Base-by-base conservation (phyloP, 140 eudicot species). In the Erigeron philadelphicus region DNA sequence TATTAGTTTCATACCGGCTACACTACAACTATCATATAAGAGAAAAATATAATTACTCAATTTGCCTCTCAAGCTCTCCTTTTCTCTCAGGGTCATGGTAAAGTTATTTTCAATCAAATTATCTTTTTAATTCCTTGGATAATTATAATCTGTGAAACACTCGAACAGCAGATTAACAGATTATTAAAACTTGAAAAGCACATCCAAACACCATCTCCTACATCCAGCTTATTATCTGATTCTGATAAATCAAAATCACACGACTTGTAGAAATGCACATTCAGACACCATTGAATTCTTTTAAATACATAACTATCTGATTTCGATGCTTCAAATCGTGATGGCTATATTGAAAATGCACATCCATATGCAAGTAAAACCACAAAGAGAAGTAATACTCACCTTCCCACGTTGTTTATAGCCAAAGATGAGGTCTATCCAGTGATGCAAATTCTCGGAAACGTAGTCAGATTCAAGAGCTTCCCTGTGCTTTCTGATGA, bases 361-460 rank as follows among this genome's bases (percentile, higher is more conserved):
- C 6, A 64, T 64, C 11, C 54, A 45, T 18, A 21, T 3, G 44
- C n/a, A 55, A 41, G 10, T 17, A 58, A 52, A 52, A 38, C 40
- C 4, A 21, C 9, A 65, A 17, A 54, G 7, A 47, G 50, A 15
- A 5, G 10, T 6, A 77, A 71, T 21, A 83, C 84, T 45, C 61
- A 93, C 98, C 89, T 93, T 93, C 58, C 98, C 98, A 31, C 98
- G 79, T 73, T 93, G 98, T 84, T 83, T 93, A 73, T 82, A 78
- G 55, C 98, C 98, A 73, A 93, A 93, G 54, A 93, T 93, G 48
- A 93, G 96, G 86, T 93, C 98, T 46, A 93, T 93, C 98, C 96
- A 93, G 71, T 89, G 98, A 85, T 93, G 98, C 61, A 93, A 79
- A 79, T 85, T 82, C 73, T 93, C 95, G 10, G 96, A 93, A 70